Percentiles rank a stretch among this genome's conserved stretches.
Evolutionary conservation across 2,329 filamentous ascomycete species (phyloP).

Genomic region (Ascochyta lentis): DNA sequence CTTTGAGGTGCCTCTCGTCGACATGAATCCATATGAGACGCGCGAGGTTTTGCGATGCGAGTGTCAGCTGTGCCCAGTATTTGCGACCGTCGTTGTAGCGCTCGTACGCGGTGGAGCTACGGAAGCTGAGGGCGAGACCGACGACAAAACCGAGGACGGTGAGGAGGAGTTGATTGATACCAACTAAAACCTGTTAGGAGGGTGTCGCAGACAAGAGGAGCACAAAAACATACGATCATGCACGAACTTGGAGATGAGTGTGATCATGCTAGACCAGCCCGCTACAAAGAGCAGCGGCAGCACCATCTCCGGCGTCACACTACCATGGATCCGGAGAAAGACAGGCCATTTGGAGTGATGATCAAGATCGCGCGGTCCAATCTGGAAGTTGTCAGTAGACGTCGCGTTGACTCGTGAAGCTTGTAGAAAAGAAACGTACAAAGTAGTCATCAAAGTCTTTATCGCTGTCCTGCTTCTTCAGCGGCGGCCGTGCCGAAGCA

Average conservation of each 20-base stretch:
- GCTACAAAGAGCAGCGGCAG: slow-evolving; percentile 69
- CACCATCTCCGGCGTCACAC: slow-evolving; percentile 75
- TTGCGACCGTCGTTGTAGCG: slow-evolving; percentile 66
- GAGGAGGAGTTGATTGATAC: slow-evolving; percentile 70
- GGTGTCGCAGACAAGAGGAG: neutral
- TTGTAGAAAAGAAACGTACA: slow-evolving; percentile 43
- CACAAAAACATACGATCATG: slow-evolving; percentile 30
- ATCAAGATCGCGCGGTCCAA: slow-evolving; percentile 70
- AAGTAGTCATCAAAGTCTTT: slow-evolving; percentile 65
- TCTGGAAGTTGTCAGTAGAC: slow-evolving; percentile 25
- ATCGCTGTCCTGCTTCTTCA: slow-evolving; percentile 34
- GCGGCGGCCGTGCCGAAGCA: slow-evolving; percentile 7
- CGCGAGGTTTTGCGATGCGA: slow-evolving; percentile 63
- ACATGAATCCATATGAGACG: slow-evolving; percentile 89
- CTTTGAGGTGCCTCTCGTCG: slow-evolving; percentile 60
- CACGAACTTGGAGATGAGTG: slow-evolving; percentile 55
- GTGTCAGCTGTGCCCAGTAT: slow-evolving; percentile 66
- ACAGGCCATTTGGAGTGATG: slow-evolving; percentile 78
- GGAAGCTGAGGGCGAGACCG: slow-evolving; percentile 75
- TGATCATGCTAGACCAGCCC: slow-evolving; percentile 71
- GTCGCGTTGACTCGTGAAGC: slow-evolving; percentile 18
- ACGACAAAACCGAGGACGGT: slow-evolving; percentile 84
- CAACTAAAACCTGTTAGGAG: slow-evolving; percentile 48
- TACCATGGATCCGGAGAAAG: slow-evolving; percentile 76
- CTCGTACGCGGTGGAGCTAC: slow-evolving; percentile 78